These are phyloP conservation scores for Aspergillus aculeatus DNA, from an alignment of 2,329 filamentous ascomycete genomes.

Conservation along the genomic window DNA sequence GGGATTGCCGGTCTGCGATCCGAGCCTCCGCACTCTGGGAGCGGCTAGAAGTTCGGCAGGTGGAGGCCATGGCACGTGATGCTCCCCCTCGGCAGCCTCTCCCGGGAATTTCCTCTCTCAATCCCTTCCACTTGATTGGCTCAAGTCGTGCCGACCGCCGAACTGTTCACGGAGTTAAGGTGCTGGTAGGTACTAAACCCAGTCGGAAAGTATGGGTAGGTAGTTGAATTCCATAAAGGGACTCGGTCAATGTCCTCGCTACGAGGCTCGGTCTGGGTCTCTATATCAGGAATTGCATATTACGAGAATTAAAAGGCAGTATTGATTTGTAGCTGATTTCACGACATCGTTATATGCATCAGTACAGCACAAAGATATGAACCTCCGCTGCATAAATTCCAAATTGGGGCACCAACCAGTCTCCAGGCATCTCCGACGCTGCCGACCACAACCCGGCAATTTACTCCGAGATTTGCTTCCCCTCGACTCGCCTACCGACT, in stretches of 20 bases:
- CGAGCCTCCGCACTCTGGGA: conserved; percentile 17
- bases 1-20: conserved; percentile 29
- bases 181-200: too few relatives aligned
- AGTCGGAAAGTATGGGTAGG: too few relatives aligned
- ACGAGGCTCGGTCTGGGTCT: too few relatives aligned
- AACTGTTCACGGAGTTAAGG: neutral
- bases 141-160: neutral
- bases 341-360: neutral
- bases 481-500: neutral
- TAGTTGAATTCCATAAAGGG: too few relatives aligned
- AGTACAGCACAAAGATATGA: neutral
- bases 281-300: too few relatives aligned
- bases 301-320: too few relatives aligned
- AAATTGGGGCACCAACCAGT: neutral
- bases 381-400: neutral
- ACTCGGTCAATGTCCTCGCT: too few relatives aligned
- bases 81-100: conserved; percentile 15
- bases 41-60: conserved; percentile 32
- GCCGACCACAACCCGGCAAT: neutral
- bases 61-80: conserved; percentile 31
- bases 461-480: neutral
- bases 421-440: neutral
- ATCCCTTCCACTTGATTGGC: conserved; percentile 9
- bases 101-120: conserved; percentile 24
- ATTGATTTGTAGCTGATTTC: too few relatives aligned